Percentiles rank a stretch among this genome's conserved stretches.
phyloP scores from a whole-genome alignment of 108 stramenopile genomes.

The Nitzschia sp. region DNA sequence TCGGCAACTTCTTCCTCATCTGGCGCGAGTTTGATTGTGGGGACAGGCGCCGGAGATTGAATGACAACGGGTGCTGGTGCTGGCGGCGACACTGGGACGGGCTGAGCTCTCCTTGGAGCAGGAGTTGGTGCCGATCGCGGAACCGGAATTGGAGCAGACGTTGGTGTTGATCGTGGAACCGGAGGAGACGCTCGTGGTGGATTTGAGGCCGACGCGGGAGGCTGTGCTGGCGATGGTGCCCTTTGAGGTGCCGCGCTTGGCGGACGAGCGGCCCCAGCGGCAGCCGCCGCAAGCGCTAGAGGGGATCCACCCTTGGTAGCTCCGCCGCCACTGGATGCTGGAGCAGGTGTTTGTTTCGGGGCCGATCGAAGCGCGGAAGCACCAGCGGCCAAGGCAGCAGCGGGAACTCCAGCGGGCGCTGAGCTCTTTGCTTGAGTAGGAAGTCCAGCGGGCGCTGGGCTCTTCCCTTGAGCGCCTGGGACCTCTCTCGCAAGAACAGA shows the following conservation, averaged over 20 bases:
- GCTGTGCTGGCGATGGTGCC: constrained; percentile 3
- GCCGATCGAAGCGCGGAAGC: not conserved
- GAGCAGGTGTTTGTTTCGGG: not conserved
- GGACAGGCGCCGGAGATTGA: not conserved
- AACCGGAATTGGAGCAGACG: not conserved
- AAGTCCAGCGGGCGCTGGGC: not conserved
- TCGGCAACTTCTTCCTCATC: constrained; percentile 24
- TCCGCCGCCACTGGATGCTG: not conserved
- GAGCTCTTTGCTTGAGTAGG: not conserved
- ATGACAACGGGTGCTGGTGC: not conserved
- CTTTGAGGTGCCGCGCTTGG: constrained; percentile 11
- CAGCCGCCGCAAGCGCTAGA: constrained; percentile 15
- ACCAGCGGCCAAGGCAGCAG: constrained; percentile 18
- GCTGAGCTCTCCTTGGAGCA: not conserved
- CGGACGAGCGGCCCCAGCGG: constrained; percentile 14
- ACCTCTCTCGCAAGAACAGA: constrained; percentile 29
- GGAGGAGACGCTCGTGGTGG: not conserved
- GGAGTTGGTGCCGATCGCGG: constrained; percentile 4
- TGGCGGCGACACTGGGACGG: not conserved
- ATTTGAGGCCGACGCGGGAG: constrained; percentile 12
- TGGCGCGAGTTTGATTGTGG: not conserved
- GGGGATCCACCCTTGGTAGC: not conserved
- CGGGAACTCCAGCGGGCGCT: not conserved
- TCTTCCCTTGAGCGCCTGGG: not conserved
- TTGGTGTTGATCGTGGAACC: constrained; percentile 8